Evolutionary conservation across 148 eudicot genomes (phyloP).

Genomic region (Chenopodium formosanum): DNA sequence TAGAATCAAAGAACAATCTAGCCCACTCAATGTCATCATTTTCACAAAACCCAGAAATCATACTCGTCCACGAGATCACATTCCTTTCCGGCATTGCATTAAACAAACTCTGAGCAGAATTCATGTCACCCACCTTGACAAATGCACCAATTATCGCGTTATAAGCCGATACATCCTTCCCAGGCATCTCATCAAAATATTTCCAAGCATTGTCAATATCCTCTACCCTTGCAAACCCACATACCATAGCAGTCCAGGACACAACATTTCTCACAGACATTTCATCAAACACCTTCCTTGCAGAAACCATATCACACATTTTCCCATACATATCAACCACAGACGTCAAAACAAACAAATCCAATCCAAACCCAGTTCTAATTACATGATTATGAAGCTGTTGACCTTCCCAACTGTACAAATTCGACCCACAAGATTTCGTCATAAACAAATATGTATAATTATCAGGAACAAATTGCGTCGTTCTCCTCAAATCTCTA

Average conservation of each 20-base stretch:
- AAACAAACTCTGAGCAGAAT: slow-evolving; percentile 46
- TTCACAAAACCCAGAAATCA: slow-evolving; percentile 70
- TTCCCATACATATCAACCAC: slow-evolving; percentile 39
- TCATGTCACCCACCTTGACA: slow-evolving; percentile 64
- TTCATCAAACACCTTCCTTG: slow-evolving; percentile 62
- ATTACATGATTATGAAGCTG: slow-evolving; percentile 54
- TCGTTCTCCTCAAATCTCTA: slow-evolving; percentile 36
- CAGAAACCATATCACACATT: slow-evolving; percentile 42
- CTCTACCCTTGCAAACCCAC: slow-evolving; percentile 61
- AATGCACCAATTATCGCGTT: slow-evolving; percentile 68
- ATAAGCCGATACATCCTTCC: slow-evolving; percentile 52
- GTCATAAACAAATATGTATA: slow-evolving; percentile 57
- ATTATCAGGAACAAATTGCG: slow-evolving; percentile 50
- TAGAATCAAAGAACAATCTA: slow-evolving; percentile 53
- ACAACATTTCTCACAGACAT: slow-evolving; percentile 65
- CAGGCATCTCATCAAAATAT: slow-evolving; percentile 55
- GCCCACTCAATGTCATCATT: slow-evolving; percentile 46
- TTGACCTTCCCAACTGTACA: slow-evolving; percentile 43
- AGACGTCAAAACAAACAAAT: slow-evolving; percentile 60
- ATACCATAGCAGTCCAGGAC: slow-evolving; percentile 72
- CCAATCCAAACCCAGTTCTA: slow-evolving; percentile 50
- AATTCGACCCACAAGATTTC: slow-evolving; percentile 50
- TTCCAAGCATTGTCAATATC: slow-evolving; percentile 46
- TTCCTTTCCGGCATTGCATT: slow-evolving; percentile 48
- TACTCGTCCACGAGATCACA: slow-evolving; percentile 73